These are phyloP conservation scores for Wickerhamomyces sp. DNA, from an alignment of 1,139 yeast species.

Conservation along the genomic window DNA sequence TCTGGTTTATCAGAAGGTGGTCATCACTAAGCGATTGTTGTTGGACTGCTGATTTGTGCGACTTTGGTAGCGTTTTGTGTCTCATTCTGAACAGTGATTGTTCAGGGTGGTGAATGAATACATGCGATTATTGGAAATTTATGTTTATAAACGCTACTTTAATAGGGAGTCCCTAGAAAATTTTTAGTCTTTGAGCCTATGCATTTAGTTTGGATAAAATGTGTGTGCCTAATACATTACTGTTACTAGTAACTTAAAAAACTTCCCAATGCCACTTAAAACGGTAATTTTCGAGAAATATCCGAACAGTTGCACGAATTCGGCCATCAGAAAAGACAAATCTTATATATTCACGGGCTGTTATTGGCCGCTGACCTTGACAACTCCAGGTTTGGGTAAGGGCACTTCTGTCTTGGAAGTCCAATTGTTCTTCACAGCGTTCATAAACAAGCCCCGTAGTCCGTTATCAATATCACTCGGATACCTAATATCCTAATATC, in stretches of 20 bases:
- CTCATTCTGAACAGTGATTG: neutral
- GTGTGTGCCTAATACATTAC: too few relatives aligned
- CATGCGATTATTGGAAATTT: too few relatives aligned
- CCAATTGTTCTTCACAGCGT: too few relatives aligned
- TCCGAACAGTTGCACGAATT: neutral
- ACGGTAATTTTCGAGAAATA: neutral
- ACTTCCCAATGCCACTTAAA: neutral
- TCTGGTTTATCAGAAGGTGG: constrained; percentile 1
- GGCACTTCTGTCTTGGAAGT: neutral
- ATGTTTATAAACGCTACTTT: too few relatives aligned
- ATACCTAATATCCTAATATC: too few relatives aligned
- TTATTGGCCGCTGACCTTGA: constrained; percentile 8
- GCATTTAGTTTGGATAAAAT: too few relatives aligned
- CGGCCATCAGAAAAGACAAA: neutral
- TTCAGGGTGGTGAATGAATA: too few relatives aligned
- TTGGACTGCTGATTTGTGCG: neutral
- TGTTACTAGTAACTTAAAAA: neutral
- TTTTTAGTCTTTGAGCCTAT: too few relatives aligned
- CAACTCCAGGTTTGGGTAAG: constrained; percentile 2
- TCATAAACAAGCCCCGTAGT: too few relatives aligned
- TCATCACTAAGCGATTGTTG: constrained; percentile 1
- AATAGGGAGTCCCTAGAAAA: too few relatives aligned
- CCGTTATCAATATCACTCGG: too few relatives aligned
- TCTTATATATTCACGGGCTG: constrained; percentile 8
- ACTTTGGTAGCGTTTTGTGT: neutral